Base-by-base conservation (phyloP, 164 flowering plant species). In the Dillenia suffruticosa region DNA sequence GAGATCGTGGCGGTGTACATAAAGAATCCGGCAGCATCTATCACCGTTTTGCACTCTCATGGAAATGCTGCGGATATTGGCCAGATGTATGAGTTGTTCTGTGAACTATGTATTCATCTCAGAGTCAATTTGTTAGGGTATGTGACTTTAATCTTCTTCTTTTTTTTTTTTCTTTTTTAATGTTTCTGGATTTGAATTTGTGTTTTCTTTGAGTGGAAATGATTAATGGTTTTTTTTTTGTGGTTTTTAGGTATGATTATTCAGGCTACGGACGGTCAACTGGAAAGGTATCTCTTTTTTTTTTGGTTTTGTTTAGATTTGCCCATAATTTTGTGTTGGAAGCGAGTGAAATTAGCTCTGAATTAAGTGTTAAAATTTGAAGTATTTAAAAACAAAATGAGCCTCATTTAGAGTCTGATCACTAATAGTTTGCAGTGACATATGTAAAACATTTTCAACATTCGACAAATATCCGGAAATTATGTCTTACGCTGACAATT, bases 41-140 rank as follows among this genome's bases (percentile, higher is more conserved):
- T 89, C 46, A 92, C 97, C 17, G 43, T 89, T 58, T 67, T 92
- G 49, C 87, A 89, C 59, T 89, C 97, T 12, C 97, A 91, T 60
- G 97, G 97, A 3, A 91, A 91, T 70, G 97, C 97, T 1, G 89
- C 93, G 59, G 97, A 92, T 87, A 66, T 92, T 52, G 96, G 97
- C 8, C 97, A 92, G 82, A 86, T 92, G 88, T 89, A 71, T 65
- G 94, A 87, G 65, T 75, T 92, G 49, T 87, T 89, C 62, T 16
- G 59, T 14, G 94, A 87, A 66, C 97, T 92, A 67, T 84, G 92
- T 68, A 43, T 72, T 62, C 92, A 87, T 70, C 88, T 92, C 26
- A 72, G 82, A n/a, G 92, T 92, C 64, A 89, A 87, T 77, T 67
- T 92, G 61, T 70, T 92, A 81, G 96, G 94, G 97, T 92, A 14